Evolutionary conservation across 2,329 filamentous ascomycete species (phyloP).

Genomic region (Sclerotinia borealis): DNA sequence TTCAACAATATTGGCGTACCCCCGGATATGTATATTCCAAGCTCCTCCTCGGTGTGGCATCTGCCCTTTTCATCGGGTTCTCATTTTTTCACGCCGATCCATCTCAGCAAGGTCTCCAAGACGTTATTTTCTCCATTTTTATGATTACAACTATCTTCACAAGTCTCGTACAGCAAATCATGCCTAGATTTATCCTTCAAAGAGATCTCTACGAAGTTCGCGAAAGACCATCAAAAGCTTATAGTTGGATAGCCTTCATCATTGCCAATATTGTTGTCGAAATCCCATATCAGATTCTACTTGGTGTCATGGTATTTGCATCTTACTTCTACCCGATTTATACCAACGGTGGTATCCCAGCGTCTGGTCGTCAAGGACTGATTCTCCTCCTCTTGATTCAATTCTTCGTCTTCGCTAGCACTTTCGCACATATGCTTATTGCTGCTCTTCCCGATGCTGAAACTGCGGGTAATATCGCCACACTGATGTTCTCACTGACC

Average conservation of each 20-base stretch:
- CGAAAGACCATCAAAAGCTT: constrained; percentile 32
- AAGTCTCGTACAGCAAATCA: constrained; percentile 58
- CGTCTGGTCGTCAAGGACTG: constrained; percentile 39
- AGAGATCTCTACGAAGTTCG: constrained; percentile 59
- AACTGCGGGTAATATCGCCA: constrained; percentile 71
- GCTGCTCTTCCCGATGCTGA: constrained; percentile 70
- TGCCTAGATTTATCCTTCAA: constrained; percentile 65
- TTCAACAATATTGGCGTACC: constrained; percentile 73
- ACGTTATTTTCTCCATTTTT: constrained; percentile 67
- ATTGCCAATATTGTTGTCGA: constrained; percentile 62
- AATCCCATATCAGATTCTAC: constrained; percentile 75
- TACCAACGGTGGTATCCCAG: constrained; percentile 53
- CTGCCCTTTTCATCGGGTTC: constrained; percentile 58
- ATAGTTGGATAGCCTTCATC: constrained; percentile 34
- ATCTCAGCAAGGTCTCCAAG: constrained; percentile 60
- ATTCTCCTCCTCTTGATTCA: constrained; percentile 71
- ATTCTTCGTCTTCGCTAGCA: constrained; percentile 78
- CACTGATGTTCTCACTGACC: constrained; percentile 66
- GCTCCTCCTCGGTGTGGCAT: constrained; percentile 45
- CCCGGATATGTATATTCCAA: constrained; percentile 73
- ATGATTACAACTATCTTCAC: constrained; percentile 67
- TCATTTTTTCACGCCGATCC: constrained; percentile 57
- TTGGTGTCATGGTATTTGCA: constrained; percentile 68
- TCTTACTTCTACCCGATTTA: constrained; percentile 74
- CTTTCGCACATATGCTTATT: constrained; percentile 76